Conservation (phyloP, 2,329 filamentous ascomycete genomes). For the Corinectria fuckeliana region DNA sequence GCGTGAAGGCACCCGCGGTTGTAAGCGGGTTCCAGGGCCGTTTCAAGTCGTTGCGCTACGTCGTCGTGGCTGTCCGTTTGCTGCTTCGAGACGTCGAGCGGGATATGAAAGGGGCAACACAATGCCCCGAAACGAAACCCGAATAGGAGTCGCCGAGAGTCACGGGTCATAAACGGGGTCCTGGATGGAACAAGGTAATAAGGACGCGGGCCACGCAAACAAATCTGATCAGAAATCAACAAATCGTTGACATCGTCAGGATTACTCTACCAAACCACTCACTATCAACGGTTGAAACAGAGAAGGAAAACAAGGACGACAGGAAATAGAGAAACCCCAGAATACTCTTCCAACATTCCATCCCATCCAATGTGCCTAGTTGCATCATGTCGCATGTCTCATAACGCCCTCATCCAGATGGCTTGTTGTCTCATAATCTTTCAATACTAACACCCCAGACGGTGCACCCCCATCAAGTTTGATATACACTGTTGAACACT, state of each 20-base stretch:
- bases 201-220: too few relatives aligned
- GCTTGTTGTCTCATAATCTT: background rate
- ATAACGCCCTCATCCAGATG: constrained; percentile 21
- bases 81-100: background rate
- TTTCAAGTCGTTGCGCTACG: constrained; percentile 5
- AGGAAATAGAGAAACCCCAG: constrained; percentile 1
- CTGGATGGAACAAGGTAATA: background rate
- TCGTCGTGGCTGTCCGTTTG: background rate
- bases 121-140: constrained; percentile 7
- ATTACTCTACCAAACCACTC: background rate
- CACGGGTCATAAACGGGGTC: background rate
- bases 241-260: background rate
- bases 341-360: constrained; percentile 14
- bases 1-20: background rate
- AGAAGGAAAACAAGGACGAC: background rate
- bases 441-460: background rate
- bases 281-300: background rate
- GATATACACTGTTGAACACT: constrained; percentile 19
- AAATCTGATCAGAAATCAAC: background rate
- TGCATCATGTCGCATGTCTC: constrained; percentile 35
- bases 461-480: constrained; percentile 17
- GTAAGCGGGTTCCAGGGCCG: background rate
- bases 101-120: constrained; percentile 14
- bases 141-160: background rate
- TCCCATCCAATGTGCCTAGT: constrained; percentile 8